A percentile compares a stretch with the other conserved stretches of the same genome.
Evolutionary conservation across 2,329 filamentous ascomycete species (phyloP).

Genomic region (Rutstroemia sp.): DNA sequence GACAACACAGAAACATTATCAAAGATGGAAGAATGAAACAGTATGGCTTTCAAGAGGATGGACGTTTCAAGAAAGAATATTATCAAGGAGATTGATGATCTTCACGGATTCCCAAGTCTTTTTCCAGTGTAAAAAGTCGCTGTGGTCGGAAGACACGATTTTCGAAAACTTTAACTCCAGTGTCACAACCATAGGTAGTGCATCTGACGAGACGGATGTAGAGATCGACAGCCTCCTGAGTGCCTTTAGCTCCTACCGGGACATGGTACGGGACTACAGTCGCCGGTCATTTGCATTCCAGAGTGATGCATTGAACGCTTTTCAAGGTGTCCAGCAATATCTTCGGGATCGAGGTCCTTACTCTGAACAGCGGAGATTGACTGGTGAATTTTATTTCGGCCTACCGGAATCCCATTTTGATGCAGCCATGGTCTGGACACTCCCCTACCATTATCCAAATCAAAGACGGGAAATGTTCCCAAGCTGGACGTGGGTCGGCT

Average conservation of each 20-base stretch:
- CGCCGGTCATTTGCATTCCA: neutral
- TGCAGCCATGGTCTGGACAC: neutral
- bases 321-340: neutral
- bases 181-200: neutral
- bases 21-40: neutral
- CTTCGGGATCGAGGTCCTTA: neutral
- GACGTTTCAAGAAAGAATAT: conserved; percentile 9
- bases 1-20: conserved; percentile 4
- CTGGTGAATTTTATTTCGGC: neutral
- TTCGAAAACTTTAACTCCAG: neutral
- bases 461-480: conserved; percentile 3
- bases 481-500: conserved; percentile 7
- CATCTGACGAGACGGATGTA: neutral
- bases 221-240: neutral
- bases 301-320: neutral
- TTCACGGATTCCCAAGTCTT: conserved; percentile 8
- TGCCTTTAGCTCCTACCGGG: neutral
- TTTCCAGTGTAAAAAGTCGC: conserved; percentile 1
- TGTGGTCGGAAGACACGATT: conserved; percentile 6
- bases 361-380: neutral
- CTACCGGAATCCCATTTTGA: neutral
- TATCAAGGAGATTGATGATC: conserved; percentile 7
- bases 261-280: neutral
- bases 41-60: conserved; percentile 5
- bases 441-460: neutral